Evolutionary conservation across 1,284 basidiomycete genomes (phyloP).

Genomic region (Pseudozyma hubeiensis): DNA sequence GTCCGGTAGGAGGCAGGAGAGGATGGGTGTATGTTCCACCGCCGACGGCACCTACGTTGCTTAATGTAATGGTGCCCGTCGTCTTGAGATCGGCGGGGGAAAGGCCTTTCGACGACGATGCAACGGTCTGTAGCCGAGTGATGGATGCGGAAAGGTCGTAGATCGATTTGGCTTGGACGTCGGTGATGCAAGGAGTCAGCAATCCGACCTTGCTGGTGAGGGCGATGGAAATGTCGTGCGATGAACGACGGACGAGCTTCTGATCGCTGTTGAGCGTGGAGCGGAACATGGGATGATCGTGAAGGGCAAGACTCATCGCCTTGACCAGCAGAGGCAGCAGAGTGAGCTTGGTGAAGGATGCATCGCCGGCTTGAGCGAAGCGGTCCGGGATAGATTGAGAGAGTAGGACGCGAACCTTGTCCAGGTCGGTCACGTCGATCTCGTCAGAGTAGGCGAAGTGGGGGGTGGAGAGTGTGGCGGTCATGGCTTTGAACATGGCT

Average conservation of each 20-base stretch:
- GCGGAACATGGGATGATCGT: constrained; percentile 83
- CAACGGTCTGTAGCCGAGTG: constrained; percentile 39
- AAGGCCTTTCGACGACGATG: constrained; percentile 26
- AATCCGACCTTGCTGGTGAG: constrained; percentile 83
- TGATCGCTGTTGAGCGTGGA: constrained; percentile 33
- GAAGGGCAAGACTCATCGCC: constrained; percentile 81
- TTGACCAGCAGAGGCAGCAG: constrained; percentile 89
- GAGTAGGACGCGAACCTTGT: constrained; percentile 78
- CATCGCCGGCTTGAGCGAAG: constrained; percentile 28
- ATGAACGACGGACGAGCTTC: constrained; percentile 35
- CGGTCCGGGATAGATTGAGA: constrained; percentile 77
- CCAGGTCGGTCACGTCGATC: constrained; percentile 82
- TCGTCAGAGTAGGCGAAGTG: constrained; percentile 80
- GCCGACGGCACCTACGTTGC: constrained; percentile 72
- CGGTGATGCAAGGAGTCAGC: constrained; percentile 84
- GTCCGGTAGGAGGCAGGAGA: constrained; percentile 86
- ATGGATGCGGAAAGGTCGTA: constrained; percentile 73
- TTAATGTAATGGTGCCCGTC: constrained; percentile 81
- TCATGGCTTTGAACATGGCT: constrained; percentile 69
- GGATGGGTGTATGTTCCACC: constrained; percentile 59
- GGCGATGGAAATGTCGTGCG: constrained; percentile 73
- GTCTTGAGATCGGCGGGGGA: constrained; percentile 26
- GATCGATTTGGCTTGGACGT: constrained; percentile 75
- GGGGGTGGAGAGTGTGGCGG: constrained; percentile 72
- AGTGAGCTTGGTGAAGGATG: constrained; percentile 74